phyloP scores from a whole-genome alignment of 768 basidiomycete species.

The Sistotremastrum suecicum region DNA sequence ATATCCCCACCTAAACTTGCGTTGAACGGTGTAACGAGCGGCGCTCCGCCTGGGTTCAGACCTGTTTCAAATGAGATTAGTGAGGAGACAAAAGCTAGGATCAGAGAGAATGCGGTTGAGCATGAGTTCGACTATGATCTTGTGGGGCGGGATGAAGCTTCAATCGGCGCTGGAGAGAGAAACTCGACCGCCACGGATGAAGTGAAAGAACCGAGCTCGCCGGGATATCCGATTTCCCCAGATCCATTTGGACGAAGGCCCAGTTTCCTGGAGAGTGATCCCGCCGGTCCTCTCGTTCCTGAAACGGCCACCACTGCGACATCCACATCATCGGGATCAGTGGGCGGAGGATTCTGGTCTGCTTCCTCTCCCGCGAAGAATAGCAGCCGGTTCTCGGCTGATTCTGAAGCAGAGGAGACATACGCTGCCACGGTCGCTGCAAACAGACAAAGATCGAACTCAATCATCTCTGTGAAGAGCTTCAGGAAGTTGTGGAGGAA shows the following conservation, averaged over 20 bases:
- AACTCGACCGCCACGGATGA: slow-evolving; percentile 7
- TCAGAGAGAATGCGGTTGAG: not conserved
- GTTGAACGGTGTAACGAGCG: slow-evolving; percentile 53
- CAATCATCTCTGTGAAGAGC: slow-evolving; percentile 44
- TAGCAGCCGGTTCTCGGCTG: slow-evolving; percentile 59
- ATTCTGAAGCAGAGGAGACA: slow-evolving; percentile 35
- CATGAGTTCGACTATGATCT: not conserved
- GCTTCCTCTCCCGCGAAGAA: too few species aligned
- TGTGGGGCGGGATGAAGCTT: not conserved
- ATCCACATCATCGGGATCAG: slow-evolving; percentile 6
- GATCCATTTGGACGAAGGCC: slow-evolving; percentile 49
- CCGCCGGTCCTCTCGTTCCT: slow-evolving; percentile 32
- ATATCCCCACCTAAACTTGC: slow-evolving; percentile 39
- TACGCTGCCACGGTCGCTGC: slow-evolving; percentile 14
- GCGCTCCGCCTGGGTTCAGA: slow-evolving; percentile 36
- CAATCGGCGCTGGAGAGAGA: slow-evolving; percentile 14
- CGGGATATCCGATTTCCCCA: slow-evolving; percentile 70
- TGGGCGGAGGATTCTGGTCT: too few species aligned
- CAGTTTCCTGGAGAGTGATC: slow-evolving; percentile 6
- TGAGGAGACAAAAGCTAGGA: not conserved
- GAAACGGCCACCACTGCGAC: slow-evolving; percentile 11
- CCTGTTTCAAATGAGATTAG: slow-evolving; percentile 6
- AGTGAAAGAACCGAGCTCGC: slow-evolving; percentile 25
- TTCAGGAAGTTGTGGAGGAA: slow-evolving; percentile 5
- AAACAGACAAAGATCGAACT: slow-evolving; percentile 19